Evolutionary conservation across 768 basidiomycete genomes (phyloP).

Genomic region (Lactifluus pinguis): DNA sequence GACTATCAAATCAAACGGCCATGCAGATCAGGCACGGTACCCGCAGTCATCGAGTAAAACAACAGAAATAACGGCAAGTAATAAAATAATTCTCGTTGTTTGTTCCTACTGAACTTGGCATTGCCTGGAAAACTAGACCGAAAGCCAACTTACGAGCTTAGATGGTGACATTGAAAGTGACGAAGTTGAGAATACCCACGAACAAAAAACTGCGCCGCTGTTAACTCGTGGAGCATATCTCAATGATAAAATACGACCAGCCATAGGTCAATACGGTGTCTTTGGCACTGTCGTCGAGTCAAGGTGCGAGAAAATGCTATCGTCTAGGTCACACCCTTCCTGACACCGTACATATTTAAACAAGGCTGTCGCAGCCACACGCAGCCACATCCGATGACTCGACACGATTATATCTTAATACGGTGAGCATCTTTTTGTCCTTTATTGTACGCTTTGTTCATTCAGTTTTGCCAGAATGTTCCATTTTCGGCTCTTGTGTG

Average conservation of each 20-base stretch:
- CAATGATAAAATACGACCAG: constrained; percentile 18
- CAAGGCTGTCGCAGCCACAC: background rate
- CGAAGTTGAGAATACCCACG: constrained; percentile 17
- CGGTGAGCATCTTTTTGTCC: constrained; percentile 31
- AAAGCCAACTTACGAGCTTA: constrained; percentile 7
- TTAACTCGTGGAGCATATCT: constrained; percentile 25
- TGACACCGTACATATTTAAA: background rate
- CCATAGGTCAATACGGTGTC: constrained; percentile 52
- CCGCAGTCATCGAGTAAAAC: too few relatives aligned
- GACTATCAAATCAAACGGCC: background rate
- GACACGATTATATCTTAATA: constrained; percentile 54
- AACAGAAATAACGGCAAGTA: background rate
- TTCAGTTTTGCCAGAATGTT: constrained; percentile 40
- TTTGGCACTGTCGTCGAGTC: constrained; percentile 32
- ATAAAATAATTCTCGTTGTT: too few relatives aligned
- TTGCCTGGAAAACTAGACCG: background rate
- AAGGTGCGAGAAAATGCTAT: background rate
- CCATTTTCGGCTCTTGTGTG: constrained; percentile 71
- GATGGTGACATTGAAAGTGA: background rate
- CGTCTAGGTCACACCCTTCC: background rate
- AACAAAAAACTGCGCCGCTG: constrained; percentile 24
- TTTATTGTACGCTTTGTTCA: background rate
- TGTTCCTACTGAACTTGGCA: background rate
- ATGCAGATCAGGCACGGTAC: background rate
- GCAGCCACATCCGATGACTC: constrained; percentile 13